Evolutionary conservation across 371 early-diverging fungal genomes (phyloP).

Genomic region (Massospora cicadina): DNA sequence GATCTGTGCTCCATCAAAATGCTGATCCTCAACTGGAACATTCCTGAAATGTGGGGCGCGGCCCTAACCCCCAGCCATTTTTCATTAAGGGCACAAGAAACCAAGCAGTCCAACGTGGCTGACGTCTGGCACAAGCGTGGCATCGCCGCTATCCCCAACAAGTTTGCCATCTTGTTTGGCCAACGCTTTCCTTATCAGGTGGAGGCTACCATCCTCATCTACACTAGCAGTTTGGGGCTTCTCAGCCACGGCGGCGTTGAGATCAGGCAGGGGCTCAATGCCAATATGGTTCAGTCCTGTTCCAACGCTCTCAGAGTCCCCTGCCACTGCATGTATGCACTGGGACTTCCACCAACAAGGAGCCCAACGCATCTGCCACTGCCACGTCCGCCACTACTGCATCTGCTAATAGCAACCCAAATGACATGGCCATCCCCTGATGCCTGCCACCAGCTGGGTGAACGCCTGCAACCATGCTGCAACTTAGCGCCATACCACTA

Average conservation of each 20-base stretch:
- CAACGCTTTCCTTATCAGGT: conserved; percentile 52
- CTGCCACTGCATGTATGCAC: conserved; percentile 33
- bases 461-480: conserved; percentile 41
- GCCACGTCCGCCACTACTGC: too few relatives aligned
- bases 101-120: conserved; percentile 35
- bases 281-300: conserved; percentile 54
- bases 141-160: conserved; percentile 46
- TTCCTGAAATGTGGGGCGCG: conserved; percentile 33
- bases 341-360: conserved; percentile 52
- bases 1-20: too few relatives aligned
- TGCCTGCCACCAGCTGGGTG: conserved; percentile 42
- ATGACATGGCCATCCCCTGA: conserved; percentile 53
- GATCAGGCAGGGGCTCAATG: conserved; percentile 71
- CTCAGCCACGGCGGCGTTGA: conserved; percentile 63
- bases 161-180: conserved; percentile 50
- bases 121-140: conserved; percentile 54
- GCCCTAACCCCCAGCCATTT: conserved; percentile 16
- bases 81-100: conserved; percentile 16
- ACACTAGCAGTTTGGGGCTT: conserved; percentile 53
- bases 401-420: conserved; percentile 51
- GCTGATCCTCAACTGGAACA: conserved; percentile 38
- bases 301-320: conserved; percentile 44
- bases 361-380: conserved; percentile 49
- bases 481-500: conserved; percentile 24
- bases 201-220: conserved; percentile 45